These are phyloP conservation scores for Dictyostelium brefeldianum DNA, from an alignment of 78 protist species.

Conservation along the genomic window DNA sequence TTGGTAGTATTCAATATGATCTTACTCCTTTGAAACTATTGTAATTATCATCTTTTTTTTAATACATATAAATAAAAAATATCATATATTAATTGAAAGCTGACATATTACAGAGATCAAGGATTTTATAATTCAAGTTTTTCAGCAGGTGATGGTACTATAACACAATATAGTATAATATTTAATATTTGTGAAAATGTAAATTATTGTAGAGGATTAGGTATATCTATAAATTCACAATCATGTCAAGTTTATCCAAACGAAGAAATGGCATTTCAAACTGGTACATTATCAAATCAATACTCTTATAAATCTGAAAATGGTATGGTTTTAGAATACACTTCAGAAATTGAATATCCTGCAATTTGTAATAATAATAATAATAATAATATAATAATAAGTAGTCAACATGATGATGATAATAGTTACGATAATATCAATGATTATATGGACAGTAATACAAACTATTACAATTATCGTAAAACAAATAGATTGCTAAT, in stretches of 20 bases:
- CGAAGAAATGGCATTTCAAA: background rate
- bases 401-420: too few species aligned
- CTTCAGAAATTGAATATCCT: background rate
- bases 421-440: too few species aligned
- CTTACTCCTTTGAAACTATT: too few species aligned
- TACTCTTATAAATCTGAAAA: background rate
- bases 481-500: background rate
- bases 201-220: background rate
- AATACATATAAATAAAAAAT: too few species aligned
- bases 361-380: background rate
- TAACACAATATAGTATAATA: background rate
- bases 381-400: too few species aligned
- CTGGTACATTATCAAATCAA: background rate
- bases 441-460: too few species aligned
- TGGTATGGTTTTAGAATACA: constrained; percentile 15
- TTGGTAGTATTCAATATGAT: too few species aligned
- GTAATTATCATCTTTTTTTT: too few species aligned
- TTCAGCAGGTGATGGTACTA: background rate
- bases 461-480: background rate
- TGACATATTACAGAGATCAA: background rate
- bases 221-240: background rate
- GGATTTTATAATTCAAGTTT: constrained; percentile 18
- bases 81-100: too few species aligned
- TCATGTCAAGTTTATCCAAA: constrained; percentile 1
- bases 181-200: constrained; percentile 16